A percentile compares a stretch with the other conserved stretches of the same genome.
These are phyloP conservation scores for Pyrenochaeta sp. DNA, from an alignment of 2,329 filamentous ascomycete species.

Conservation along the genomic window DNA sequence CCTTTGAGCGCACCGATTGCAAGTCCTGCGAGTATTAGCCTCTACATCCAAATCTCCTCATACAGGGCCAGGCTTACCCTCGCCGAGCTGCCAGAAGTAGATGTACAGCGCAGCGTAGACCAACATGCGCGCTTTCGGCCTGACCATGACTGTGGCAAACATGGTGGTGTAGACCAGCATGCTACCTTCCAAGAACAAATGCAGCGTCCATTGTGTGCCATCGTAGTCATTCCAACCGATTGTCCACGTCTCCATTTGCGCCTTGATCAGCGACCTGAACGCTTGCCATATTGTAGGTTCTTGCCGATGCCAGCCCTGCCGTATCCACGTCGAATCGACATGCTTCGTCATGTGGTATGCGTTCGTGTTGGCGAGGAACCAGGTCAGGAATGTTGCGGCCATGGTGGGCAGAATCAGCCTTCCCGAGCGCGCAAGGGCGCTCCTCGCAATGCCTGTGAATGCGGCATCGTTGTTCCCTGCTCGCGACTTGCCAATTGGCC, in stretches of 20 bases:
- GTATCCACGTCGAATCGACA: conserved; percentile 68
- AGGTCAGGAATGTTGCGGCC: conserved; percentile 63
- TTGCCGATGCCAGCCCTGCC: conserved; percentile 50
- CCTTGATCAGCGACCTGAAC: conserved; percentile 40
- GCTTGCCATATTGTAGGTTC: conserved; percentile 44
- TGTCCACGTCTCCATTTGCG: conserved; percentile 50
- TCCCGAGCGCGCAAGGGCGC: conserved; percentile 66
- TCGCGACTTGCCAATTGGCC: conserved; percentile 65
- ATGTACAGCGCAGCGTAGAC: conserved; percentile 50
- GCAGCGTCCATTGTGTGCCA: conserved; percentile 55
- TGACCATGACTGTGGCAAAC: conserved; percentile 51
- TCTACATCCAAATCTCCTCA: not conserved
- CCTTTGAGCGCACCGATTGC: conserved; percentile 49
- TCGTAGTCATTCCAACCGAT: conserved; percentile 53
- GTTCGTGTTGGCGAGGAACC: conserved; percentile 65
- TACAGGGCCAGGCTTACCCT: conserved; percentile 30
- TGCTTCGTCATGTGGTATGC: conserved; percentile 64
- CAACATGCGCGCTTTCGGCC: conserved; percentile 46
- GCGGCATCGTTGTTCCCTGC: conserved; percentile 63
- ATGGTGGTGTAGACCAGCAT: conserved; percentile 55
- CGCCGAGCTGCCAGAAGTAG: conserved; percentile 51
- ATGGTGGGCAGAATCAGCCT: conserved; percentile 67
- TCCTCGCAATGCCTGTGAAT: conserved; percentile 63
- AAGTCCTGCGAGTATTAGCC: conserved; percentile 39
- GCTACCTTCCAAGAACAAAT: conserved; percentile 53